These are phyloP conservation scores for Vitis rotundifolia DNA, from an alignment of 164 flowering plant species.

Conservation along the genomic window DNA sequence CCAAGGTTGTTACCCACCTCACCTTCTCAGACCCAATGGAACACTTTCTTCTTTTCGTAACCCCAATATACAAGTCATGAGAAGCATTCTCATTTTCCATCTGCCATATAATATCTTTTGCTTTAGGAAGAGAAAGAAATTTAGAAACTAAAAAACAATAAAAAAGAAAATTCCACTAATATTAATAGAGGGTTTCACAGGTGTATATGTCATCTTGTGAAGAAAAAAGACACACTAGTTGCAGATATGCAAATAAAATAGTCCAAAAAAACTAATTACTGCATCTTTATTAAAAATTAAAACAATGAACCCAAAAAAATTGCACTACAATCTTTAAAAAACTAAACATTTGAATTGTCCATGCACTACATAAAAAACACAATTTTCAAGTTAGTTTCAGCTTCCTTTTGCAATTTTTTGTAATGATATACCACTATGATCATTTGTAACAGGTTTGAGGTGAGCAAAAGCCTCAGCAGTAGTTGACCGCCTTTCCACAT, in stretches of 20 bases:
- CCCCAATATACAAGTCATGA: constrained; percentile 57
- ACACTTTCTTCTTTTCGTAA: constrained; percentile 55
- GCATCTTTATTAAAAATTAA: too few species aligned
- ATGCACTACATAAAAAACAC: too few species aligned
- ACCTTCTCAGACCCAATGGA: constrained; percentile 44
- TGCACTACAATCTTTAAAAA: too few species aligned
- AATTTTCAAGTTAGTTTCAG: too few species aligned
- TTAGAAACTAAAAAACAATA: neutral
- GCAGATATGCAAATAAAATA: too few species aligned
- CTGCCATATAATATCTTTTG: constrained; percentile 32
- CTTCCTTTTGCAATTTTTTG: too few species aligned
- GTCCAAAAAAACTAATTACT: too few species aligned
- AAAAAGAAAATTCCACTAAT: neutral
- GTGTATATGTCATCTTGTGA: too few species aligned
- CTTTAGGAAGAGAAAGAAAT: neutral
- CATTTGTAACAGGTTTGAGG: neutral
- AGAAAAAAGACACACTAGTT: too few species aligned
- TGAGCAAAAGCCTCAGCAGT: neutral
- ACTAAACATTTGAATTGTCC: too few species aligned
- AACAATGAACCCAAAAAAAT: too few species aligned
- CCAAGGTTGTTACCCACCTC: constrained; percentile 36
- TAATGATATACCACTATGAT: neutral
- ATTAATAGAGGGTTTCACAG: too few species aligned
- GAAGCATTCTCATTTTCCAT: constrained; percentile 28
- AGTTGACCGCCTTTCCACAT: neutral